Evolutionary conservation across 2,329 filamentous ascomycete species (phyloP).

Genomic region (Penicillium sp.): DNA sequence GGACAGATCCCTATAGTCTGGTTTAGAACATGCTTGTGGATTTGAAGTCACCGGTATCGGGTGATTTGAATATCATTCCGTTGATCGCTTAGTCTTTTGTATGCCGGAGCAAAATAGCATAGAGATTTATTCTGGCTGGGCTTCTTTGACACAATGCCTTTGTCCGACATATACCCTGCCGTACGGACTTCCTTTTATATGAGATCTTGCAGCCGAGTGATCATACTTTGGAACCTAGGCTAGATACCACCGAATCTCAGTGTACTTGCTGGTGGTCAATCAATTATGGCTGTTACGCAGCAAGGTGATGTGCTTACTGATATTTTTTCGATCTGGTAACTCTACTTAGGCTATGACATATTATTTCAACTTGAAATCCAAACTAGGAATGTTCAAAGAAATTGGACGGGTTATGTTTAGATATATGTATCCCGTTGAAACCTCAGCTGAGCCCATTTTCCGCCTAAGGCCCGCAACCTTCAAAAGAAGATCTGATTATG

Average conservation of each 20-base stretch:
- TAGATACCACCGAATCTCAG: too few relatives aligned
- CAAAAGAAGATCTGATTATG: background rate
- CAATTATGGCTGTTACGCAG: background rate
- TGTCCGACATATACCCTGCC: background rate
- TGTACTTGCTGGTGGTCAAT: background rate
- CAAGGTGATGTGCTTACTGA: background rate
- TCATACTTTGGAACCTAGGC: background rate
- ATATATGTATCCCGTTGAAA: background rate
- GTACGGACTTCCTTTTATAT: background rate
- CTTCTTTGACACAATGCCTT: background rate
- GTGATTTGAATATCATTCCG: background rate
- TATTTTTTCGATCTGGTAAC: background rate
- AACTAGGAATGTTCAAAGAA: background rate
- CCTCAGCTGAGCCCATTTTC: background rate
- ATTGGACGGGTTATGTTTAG: background rate
- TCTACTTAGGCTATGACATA: background rate
- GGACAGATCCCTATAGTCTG: constrained; percentile 4
- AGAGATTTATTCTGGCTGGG: background rate
- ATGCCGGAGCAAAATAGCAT: background rate
- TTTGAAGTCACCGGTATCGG: background rate
- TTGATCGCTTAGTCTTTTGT: background rate
- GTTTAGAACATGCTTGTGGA: background rate
- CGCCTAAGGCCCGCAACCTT: background rate
- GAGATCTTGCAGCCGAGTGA: background rate
- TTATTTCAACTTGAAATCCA: background rate